Conservation (phyloP, 1,284 basidiomycete species). For the Austroboletus novae-zelandiae region DNA sequence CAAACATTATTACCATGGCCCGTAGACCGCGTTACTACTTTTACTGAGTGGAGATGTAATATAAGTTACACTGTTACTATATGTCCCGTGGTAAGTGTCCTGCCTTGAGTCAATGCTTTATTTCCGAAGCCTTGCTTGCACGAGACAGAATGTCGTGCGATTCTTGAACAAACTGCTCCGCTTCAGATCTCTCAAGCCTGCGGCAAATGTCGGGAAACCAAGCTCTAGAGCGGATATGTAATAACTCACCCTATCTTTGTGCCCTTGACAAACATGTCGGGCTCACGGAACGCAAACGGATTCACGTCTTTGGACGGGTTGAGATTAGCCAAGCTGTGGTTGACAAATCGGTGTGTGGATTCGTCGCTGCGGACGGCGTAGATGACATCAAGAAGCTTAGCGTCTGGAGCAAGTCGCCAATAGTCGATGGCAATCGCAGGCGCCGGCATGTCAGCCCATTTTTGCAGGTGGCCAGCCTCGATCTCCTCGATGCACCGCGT, state of each 20-base stretch:
- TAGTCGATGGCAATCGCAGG: constrained; percentile 93
- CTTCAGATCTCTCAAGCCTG: constrained; percentile 77
- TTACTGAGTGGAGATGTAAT: constrained; percentile 21
- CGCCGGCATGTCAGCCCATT: constrained; percentile 75
- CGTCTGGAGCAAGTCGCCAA: constrained; percentile 77
- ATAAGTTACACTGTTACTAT: background rate
- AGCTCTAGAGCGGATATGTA: background rate
- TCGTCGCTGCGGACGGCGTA: constrained; percentile 93
- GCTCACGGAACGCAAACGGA: constrained; percentile 89
- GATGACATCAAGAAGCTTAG: constrained; percentile 84
- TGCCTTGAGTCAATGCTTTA: constrained; percentile 23
- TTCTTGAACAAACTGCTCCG: constrained; percentile 61
- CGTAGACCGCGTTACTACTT: background rate
- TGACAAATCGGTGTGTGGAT: constrained; percentile 88
- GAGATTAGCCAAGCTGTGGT: constrained; percentile 89
- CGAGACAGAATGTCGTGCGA: constrained; percentile 48
- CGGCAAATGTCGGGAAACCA: constrained; percentile 12
- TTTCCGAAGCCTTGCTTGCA: constrained; percentile 19
- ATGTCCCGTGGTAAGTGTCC: constrained; percentile 3
- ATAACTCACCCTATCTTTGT: constrained; percentile 63
- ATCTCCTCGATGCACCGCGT: constrained; percentile 83
- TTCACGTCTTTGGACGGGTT: constrained; percentile 78
- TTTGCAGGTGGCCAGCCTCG: constrained; percentile 82
- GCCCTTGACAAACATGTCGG: constrained; percentile 81
- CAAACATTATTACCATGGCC: background rate